These are phyloP conservation scores for Lojkania enalia DNA, from an alignment of 2,329 filamentous ascomycete genomes.

Conservation along the genomic window DNA sequence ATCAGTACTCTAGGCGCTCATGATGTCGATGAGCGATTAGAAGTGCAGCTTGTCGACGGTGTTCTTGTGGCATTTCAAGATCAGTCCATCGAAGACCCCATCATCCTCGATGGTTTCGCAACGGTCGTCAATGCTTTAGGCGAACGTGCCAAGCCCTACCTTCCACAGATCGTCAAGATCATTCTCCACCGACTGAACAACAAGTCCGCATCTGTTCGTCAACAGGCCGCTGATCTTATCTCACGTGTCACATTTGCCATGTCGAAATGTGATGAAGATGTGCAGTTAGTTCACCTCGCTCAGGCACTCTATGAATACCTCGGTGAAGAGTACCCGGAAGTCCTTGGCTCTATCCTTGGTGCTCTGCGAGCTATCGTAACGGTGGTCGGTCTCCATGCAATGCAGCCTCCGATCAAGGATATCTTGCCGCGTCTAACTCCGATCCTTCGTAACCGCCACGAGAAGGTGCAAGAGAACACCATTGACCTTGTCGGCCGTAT, in stretches of 20 bases:
- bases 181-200: conserved; percentile 98
- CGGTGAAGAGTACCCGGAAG: conserved; percentile 97
- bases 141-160: conserved; percentile 90
- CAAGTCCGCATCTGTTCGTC: conserved; percentile 93
- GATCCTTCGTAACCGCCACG: conserved; percentile 97
- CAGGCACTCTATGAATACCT: conserved; percentile 97
- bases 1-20: conserved; percentile 91
- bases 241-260: conserved; percentile 98
- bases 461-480: conserved; percentile 99
- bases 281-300: conserved; percentile 91
- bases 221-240: conserved; percentile 95
- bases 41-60: conserved; percentile 92
- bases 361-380: conserved; percentile 95
- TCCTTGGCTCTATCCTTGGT: conserved; percentile 93
- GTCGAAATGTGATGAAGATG: conserved; percentile 97
- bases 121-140: conserved; percentile 96
- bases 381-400: conserved; percentile 95
- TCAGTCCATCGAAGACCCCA: conserved; percentile 92
- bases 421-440: conserved; percentile 91
- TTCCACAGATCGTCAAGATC: conserved; percentile 94
- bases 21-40: conserved; percentile 88
- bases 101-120: conserved; percentile 96
- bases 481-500: conserved; percentile 98
- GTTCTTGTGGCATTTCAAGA: conserved; percentile 97
- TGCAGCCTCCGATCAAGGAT: conserved; percentile 98